Conservation (phyloP, 371 early-diverging fungal genomes). For the Mortierella sp. region DNA sequence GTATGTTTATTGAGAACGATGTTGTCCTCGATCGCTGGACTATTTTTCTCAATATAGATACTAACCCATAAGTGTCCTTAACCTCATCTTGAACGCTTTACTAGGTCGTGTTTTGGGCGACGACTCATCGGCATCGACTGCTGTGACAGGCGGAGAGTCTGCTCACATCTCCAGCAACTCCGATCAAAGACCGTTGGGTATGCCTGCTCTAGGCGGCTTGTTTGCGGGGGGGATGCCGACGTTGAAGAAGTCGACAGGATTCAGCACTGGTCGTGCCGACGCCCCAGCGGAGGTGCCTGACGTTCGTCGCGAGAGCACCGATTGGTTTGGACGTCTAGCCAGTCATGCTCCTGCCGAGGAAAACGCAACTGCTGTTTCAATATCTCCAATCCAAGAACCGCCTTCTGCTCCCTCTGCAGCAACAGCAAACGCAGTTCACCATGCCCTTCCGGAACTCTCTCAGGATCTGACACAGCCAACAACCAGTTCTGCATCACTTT, state of each 20-base stretch:
- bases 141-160: background rate
- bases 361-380: background rate
- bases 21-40: background rate
- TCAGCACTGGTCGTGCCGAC: slow-evolving; percentile 20
- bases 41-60: background rate
- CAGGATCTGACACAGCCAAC: background rate
- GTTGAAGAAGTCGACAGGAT: slow-evolving; percentile 60
- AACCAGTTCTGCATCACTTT: background rate
- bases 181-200: slow-evolving; percentile 38
- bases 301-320: slow-evolving; percentile 55
- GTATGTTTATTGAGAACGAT: slow-evolving; percentile 33
- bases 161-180: slow-evolving; percentile 37
- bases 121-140: slow-evolving; percentile 1
- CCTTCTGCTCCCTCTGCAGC: background rate
- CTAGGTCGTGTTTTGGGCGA: slow-evolving; percentile 45
- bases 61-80: background rate
- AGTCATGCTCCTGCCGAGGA: slow-evolving; percentile 46
- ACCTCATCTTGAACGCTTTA: background rate
- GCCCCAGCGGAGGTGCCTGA: slow-evolving; percentile 18
- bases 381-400: background rate
- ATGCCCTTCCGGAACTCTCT: background rate
- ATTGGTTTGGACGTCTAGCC: slow-evolving; percentile 59
- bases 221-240: slow-evolving; percentile 79
- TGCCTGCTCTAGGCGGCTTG: slow-evolving; percentile 67
- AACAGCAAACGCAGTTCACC: background rate